Conservation (phyloP, 306 rosid genomes). For the Rosa rugosa region DNA sequence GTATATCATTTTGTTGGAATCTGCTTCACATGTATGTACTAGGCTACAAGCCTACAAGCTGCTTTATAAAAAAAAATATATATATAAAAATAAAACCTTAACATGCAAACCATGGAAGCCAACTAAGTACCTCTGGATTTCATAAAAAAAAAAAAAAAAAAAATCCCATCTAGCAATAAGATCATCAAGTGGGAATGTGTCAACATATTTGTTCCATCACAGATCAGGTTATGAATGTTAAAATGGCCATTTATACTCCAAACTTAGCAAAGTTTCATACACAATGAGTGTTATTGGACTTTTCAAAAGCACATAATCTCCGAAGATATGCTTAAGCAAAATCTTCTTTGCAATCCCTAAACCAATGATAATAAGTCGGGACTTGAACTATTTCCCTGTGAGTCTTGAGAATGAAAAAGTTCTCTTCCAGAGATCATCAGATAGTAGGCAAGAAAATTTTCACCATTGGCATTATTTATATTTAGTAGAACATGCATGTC, state of each 20-base stretch:
- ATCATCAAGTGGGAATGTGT: neutral
- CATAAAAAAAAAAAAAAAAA: no score
- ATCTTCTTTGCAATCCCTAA: neutral
- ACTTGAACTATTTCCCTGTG: neutral
- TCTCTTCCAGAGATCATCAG: neutral
- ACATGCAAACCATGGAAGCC: conserved; percentile 13
- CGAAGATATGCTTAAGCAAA: neutral
- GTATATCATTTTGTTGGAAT: conserved; percentile 4
- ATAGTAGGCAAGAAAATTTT: conserved; percentile 5
- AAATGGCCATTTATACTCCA: neutral
- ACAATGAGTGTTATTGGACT: neutral
- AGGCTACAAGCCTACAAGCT: neutral
- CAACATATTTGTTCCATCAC: neutral
- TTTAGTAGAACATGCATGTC: conserved; percentile 13
- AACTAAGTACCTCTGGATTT: neutral
- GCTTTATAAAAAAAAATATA: neutral
- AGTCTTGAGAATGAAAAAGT: neutral
- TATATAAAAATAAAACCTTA: neutral
- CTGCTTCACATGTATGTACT: neutral
- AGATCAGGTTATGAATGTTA: neutral
- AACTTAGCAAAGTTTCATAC: neutral
- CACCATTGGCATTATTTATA: conserved; percentile 18
- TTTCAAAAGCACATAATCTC: neutral
- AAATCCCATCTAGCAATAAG: neutral
- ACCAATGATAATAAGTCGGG: neutral